Evolutionary conservation across 345 rosid genomes (phyloP).

Genomic region (Physaria fendleri): DNA sequence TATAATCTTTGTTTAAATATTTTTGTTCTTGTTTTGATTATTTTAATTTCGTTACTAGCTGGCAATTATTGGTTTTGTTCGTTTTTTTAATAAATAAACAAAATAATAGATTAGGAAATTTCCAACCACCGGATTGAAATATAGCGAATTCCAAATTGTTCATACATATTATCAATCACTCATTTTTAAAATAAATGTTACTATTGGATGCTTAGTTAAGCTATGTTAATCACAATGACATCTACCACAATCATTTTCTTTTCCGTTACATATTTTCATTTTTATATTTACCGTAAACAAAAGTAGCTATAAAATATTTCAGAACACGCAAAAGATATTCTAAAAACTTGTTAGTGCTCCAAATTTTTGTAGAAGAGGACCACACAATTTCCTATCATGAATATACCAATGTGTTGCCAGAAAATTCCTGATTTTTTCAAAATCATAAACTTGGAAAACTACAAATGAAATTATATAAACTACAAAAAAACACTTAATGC

Average conservation of each 20-base stretch:
- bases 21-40: background rate
- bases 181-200: background rate
- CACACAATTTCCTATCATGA: constrained; percentile 13
- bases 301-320: constrained; percentile 6
- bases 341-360: constrained; percentile 8
- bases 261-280: background rate
- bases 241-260: constrained; percentile 19
- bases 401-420: constrained; percentile 24
- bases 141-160: background rate
- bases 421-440: constrained; percentile 7
- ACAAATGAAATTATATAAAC: background rate
- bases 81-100: constrained; percentile 3
- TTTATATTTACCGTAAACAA: constrained; percentile 16
- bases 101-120: constrained; percentile 8
- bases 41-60: constrained; percentile 26
- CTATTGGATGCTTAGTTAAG: constrained; percentile 23
- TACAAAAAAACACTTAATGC: background rate
- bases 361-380: constrained; percentile 16
- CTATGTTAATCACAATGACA: constrained; percentile 27
- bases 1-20: constrained; percentile 2
- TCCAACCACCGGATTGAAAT: constrained; percentile 32
- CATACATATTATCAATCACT: background rate
- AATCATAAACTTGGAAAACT: constrained; percentile 13
- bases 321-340: constrained; percentile 1
- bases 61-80: constrained; percentile 30